Conservation (phyloP, 306 rosid species). For the Pterocarpus santalinus region DNA sequence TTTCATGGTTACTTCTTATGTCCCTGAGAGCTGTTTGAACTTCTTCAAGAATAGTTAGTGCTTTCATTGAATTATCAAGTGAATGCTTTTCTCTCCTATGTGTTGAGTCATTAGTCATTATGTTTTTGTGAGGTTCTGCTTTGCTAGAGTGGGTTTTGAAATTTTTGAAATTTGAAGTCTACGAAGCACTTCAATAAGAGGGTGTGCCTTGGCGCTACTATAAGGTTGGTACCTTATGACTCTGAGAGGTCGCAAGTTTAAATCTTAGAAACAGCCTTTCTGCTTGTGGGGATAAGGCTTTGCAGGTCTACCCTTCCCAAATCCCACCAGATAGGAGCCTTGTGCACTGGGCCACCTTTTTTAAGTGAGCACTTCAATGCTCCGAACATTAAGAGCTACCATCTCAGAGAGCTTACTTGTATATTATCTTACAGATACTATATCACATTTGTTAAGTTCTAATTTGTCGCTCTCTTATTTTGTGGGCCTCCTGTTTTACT, state of each 20-base stretch:
- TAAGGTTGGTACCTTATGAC: too few relatives aligned
- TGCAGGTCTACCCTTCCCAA: too few relatives aligned
- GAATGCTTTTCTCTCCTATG: neutral
- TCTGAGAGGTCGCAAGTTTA: too few relatives aligned
- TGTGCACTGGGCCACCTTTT: neutral
- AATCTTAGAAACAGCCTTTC: too few relatives aligned
- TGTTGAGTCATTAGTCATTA: neutral
- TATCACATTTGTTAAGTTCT: neutral
- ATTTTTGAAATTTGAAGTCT: neutral
- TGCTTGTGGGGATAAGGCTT: too few relatives aligned
- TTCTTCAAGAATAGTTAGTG: conserved; percentile 2
- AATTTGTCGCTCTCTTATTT: conserved; percentile 4
- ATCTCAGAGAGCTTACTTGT: neutral
- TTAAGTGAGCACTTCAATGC: neutral
- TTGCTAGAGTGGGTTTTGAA: neutral
- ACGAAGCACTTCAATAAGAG: too few relatives aligned
- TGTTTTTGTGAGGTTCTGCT: neutral
- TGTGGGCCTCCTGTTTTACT: neutral
- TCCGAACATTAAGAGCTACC: neutral
- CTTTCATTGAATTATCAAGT: neutral
- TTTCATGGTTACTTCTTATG: conserved; percentile 4
- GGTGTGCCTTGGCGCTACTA: too few relatives aligned
- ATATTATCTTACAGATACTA: neutral
- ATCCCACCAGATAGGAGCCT: too few relatives aligned
- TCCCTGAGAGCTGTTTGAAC: neutral